Percentiles rank a stretch among this genome's conserved stretches.
Conservation (phyloP, 2,329 filamentous ascomycete genomes). For the Fusarium phyllophilum region DNA sequence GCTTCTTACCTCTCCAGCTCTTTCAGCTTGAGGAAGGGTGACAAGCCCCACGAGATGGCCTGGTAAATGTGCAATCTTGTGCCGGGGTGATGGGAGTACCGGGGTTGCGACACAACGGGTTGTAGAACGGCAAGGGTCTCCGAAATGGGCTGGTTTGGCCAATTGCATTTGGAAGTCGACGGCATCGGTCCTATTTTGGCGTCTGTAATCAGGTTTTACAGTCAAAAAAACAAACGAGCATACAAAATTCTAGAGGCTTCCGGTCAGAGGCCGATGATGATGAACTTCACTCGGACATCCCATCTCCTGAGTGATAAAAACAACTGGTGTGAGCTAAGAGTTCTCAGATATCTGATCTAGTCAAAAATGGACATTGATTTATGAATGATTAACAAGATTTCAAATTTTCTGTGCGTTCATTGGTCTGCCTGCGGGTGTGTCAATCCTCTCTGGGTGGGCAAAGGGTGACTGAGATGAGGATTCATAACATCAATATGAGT, state of each 20-base stretch:
- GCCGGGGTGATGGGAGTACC: constrained; percentile 44
- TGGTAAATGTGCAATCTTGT: constrained; percentile 74
- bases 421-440: not conserved
- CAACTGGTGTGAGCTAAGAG: constrained; percentile 20
- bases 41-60: constrained; percentile 99
- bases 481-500: constrained; percentile 4
- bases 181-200: constrained; percentile 73
- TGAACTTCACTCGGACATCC: constrained; percentile 42
- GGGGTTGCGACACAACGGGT: constrained; percentile 51
- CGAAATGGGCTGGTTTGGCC: constrained; percentile 68
- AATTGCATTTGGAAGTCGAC: constrained; percentile 74
- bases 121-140: constrained; percentile 59
- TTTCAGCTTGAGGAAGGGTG: constrained; percentile 99
- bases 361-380: constrained; percentile 34
- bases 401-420: constrained; percentile 20
- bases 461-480: not conserved
- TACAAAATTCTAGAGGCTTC: constrained; percentile 51
- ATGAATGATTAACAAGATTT: constrained; percentile 24
- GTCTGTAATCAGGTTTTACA: constrained; percentile 74
- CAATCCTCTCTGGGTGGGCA: not conserved
- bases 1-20: constrained; percentile 92
- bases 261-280: constrained; percentile 49
- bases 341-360: constrained; percentile 15
- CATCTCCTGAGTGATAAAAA: constrained; percentile 34
- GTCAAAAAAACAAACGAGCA: constrained; percentile 63